Evolutionary conservation across 108 stramenopile species (phyloP).

Genomic region (Schizochytrium sp.): DNA sequence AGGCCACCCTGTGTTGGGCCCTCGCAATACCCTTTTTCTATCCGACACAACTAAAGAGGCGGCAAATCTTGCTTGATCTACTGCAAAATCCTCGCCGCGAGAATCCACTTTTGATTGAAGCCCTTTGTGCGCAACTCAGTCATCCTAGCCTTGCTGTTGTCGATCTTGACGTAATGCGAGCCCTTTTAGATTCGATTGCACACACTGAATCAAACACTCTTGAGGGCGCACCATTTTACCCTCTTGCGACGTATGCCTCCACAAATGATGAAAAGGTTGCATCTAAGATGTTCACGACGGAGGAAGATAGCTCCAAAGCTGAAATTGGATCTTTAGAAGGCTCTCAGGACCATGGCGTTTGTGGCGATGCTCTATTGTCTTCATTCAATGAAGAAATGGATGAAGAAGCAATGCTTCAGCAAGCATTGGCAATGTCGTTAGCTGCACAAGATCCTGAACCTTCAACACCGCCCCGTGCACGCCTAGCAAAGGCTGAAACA

Average conservation of each 20-base stretch:
- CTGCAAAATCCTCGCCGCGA: neutral
- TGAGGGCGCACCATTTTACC: neutral
- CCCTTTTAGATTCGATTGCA: neutral
- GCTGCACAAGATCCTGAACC: neutral
- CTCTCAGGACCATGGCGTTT: neutral
- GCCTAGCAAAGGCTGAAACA: neutral
- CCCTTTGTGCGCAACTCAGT: neutral
- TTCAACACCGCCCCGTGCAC: neutral
- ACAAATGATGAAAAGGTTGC: neutral
- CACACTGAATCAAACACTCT: neutral
- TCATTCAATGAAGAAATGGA: neutral
- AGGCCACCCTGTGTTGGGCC: slow-evolving; percentile 53
- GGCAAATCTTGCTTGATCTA: neutral
- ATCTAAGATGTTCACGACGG: neutral
- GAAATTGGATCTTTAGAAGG: neutral
- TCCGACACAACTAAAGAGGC: neutral
- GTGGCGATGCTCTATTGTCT: neutral
- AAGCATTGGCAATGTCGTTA: slow-evolving; percentile 13
- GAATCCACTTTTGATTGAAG: neutral
- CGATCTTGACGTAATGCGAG: neutral
- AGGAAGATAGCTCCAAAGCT: neutral
- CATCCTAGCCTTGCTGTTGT: neutral
- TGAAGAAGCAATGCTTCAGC: slow-evolving; percentile 51
- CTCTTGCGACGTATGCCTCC: neutral
- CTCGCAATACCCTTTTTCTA: slow-evolving; percentile 9